Evolutionary conservation across 352 stramenopile species (phyloP), one percentile per base, ranked within the genome.

Genomic region (Thalassiosira sp.): DNA sequence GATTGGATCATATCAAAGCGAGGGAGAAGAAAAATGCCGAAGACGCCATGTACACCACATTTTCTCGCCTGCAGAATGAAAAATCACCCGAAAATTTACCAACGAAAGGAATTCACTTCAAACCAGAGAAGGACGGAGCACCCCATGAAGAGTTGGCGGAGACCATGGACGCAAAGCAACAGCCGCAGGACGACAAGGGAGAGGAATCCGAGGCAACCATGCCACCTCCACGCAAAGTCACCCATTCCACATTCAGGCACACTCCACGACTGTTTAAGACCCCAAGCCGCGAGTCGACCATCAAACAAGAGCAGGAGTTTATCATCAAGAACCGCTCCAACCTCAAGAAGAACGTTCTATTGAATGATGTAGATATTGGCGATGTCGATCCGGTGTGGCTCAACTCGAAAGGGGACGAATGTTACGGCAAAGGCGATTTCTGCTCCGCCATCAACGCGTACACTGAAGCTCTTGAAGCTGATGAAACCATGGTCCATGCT

Each of bases 251-350:
- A 15, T 81, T 87, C 43, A 66, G 49, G 16, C 67, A 88, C 46
- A 88, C 81, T 16, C 77, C 72, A 18, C 63, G 81, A 51, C 22
- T 86, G 18, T 88, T 88, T 56, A 82, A 85, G 56, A 88, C 81
- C 42, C 81, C 81, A 20, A 73, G 67, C 40, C 66, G 81, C 57
- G 77, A 88, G 64, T 84, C 72, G 2, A 86, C 79, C n/a, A 59
- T 72, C 0, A 74, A 67, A 16, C 65, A 77, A 31, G 81, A 88
- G 57, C 69, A 86, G 59, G 77, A 86, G 31, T 88, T 85, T 61
- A 68, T 88, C n/a, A 46, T 73, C 22, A 88, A 84, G 51, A 80
- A 88, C 46, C 46, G 67, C 45, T 48, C 56, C 18, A 69, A 68
- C 45, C 66, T 88, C 0, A 77, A 76, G 51, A 81, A 82, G 24